phyloP scores from a whole-genome alignment of 2,329 filamentous ascomycete species.

The Aspergillus clavatus region DNA sequence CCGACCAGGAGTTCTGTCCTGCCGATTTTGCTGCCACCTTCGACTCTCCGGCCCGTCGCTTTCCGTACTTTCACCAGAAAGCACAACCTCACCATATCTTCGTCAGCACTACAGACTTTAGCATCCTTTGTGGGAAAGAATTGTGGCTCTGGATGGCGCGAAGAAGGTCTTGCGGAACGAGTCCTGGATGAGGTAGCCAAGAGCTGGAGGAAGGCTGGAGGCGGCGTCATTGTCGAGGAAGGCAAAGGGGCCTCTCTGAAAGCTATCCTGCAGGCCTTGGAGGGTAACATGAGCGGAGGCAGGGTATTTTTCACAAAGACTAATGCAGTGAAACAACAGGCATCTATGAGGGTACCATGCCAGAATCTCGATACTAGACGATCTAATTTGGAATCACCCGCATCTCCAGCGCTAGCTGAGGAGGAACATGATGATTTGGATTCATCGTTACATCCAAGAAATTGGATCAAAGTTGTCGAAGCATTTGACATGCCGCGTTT shows the following conservation, averaged over 20 bases:
- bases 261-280: constrained; percentile 75
- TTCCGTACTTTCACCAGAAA: constrained; percentile 98
- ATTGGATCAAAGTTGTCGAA: constrained; percentile 77
- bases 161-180: constrained; percentile 87
- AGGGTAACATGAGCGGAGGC: constrained; percentile 86
- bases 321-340: constrained; percentile 17
- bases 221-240: constrained; percentile 87
- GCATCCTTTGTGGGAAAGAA: constrained; percentile 87
- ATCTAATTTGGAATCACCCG: constrained; percentile 33
- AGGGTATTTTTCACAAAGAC: constrained; percentile 49
- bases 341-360: constrained; percentile 34
- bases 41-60: constrained; percentile 80
- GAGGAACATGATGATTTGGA: constrained; percentile 56
- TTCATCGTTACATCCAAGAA: constrained; percentile 64
- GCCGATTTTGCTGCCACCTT: constrained; percentile 81
- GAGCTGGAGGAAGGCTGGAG: constrained; percentile 84
- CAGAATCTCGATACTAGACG: constrained; percentile 47
- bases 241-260: constrained; percentile 62
- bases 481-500: constrained; percentile 75
- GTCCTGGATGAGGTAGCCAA: constrained; percentile 88
- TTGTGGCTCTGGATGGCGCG: constrained; percentile 93
- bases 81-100: constrained; percentile 87
- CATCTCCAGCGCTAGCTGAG: constrained; percentile 41
- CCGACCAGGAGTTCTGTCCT: constrained; percentile 63
- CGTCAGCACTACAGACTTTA: constrained; percentile 76